Evolutionary conservation across 345 rosid species (phyloP).

Genomic region (Hypericum perforatum): DNA sequence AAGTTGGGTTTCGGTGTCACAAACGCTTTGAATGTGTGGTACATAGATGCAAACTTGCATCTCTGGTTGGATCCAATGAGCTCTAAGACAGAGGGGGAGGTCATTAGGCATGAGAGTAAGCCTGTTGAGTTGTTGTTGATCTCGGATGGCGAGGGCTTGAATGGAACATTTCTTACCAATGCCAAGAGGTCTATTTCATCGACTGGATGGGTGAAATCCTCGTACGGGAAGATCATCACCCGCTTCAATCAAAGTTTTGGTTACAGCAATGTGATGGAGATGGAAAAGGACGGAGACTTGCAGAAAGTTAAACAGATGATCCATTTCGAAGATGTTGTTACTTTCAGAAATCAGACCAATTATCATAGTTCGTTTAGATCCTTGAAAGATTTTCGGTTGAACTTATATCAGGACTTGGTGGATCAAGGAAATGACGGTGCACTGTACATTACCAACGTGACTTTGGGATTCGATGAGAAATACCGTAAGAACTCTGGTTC

Average conservation of each 20-base stretch:
- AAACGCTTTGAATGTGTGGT: slow-evolving; percentile 78
- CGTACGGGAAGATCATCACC: slow-evolving; percentile 52
- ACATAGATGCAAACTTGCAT: slow-evolving; percentile 77
- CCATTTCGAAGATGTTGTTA: too few species aligned
- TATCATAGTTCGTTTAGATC: too few species aligned
- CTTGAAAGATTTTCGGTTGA: too few species aligned
- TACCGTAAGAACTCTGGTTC: background rate
- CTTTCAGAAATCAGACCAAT: too few species aligned
- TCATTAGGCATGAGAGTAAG: slow-evolving; percentile 29
- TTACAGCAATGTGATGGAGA: slow-evolving; percentile 46
- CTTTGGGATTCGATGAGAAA: background rate
- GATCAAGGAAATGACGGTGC: too few species aligned
- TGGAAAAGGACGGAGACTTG: slow-evolving; percentile 37
- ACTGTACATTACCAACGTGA: background rate
- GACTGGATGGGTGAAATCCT: slow-evolving; percentile 55
- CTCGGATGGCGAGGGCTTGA: slow-evolving; percentile 34
- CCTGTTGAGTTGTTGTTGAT: slow-evolving; percentile 29
- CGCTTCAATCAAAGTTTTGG: slow-evolving; percentile 35
- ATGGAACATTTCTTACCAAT: slow-evolving; percentile 46
- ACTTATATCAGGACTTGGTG: too few species aligned
- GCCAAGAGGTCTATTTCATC: slow-evolving; percentile 45
- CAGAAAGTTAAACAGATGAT: slow-evolving; percentile 37
- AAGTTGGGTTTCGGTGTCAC: slow-evolving; percentile 55
- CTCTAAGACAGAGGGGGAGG: slow-evolving; percentile 43
- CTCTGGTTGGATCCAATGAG: slow-evolving; percentile 60